Percentiles rank a stretch among this genome's conserved stretches.
phyloP scores from a whole-genome alignment of 108 stramenopile species.

The Aureococcus anophagefferens region DNA sequence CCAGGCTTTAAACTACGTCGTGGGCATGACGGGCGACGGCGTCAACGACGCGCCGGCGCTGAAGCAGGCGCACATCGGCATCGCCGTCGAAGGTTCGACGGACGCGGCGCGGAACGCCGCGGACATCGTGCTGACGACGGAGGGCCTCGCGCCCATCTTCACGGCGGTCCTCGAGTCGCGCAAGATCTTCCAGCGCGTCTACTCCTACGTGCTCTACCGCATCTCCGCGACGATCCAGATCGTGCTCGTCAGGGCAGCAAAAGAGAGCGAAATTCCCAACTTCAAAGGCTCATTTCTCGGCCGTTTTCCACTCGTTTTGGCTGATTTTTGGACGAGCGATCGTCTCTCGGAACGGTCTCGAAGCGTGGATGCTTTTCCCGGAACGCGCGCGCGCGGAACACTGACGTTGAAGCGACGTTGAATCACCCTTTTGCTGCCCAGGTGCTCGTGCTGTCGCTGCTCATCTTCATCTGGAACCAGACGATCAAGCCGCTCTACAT shows the following conservation, averaged over 20 bases:
- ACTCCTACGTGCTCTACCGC: constrained; percentile 63
- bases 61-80: constrained; percentile 62
- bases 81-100: constrained; percentile 71
- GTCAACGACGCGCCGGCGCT: constrained; percentile 82
- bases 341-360: no score
- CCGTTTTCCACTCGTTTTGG: no score
- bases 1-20: constrained; percentile 52
- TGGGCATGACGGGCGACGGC: constrained; percentile 82
- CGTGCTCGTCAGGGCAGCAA: constrained; percentile 46
- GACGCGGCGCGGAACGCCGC: constrained; percentile 81
- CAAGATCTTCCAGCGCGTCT: constrained; percentile 23
- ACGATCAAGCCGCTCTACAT: constrained; percentile 61
- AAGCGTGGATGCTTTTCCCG: no score
- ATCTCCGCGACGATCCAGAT: constrained; percentile 27
- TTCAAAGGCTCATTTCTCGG: no score
- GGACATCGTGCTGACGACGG: constrained; percentile 67
- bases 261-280: no score
- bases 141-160: constrained; percentile 66
- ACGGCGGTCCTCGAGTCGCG: constrained; percentile 57
- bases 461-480: constrained; percentile 58
- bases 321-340: no score
- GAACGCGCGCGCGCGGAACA: no score
- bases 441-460: constrained; percentile 50
- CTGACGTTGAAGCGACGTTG: no score
- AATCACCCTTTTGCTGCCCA: no score